These are phyloP conservation scores for Daldinia caldariorum DNA, from an alignment of 495 filamentous ascomycete species.

Conservation along the genomic window DNA sequence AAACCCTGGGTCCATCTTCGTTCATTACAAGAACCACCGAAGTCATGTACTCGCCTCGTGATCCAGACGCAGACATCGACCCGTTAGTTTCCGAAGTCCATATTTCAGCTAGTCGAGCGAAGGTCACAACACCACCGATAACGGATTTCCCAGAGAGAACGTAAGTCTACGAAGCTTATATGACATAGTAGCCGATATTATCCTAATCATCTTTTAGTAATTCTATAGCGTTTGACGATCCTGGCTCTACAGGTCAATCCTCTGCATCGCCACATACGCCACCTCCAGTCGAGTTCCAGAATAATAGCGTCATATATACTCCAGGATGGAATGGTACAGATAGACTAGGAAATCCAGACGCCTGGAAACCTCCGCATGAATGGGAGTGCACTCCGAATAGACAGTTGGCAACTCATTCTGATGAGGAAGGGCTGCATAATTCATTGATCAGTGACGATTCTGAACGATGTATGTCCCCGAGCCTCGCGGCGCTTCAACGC, in stretches of 20 bases:
- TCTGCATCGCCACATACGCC: constrained; percentile 40
- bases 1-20: constrained; percentile 51
- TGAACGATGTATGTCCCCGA: constrained; percentile 41
- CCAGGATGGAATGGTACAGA: constrained; percentile 36
- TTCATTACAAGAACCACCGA: constrained; percentile 53
- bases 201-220: constrained; percentile 31
- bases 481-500: constrained; percentile 48
- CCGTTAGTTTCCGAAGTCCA: constrained; percentile 48
- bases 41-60: constrained; percentile 46
- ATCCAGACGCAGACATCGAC: constrained; percentile 45
- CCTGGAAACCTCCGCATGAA: constrained; percentile 56
- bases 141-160: constrained; percentile 33
- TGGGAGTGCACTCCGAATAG: constrained; percentile 48
- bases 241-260: constrained; percentile 36
- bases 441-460: constrained; percentile 28
- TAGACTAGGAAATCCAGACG: constrained; percentile 45
- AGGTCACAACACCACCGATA: constrained; percentile 33
- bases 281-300: constrained; percentile 35
- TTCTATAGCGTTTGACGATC: constrained; percentile 38
- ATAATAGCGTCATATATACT: constrained; percentile 29
- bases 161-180: constrained; percentile 29
- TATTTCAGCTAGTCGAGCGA: constrained; percentile 48
- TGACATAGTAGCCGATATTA: background rate
- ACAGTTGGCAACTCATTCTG: constrained; percentile 20
- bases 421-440: constrained; percentile 28